Conservation (phyloP, 169 alveolate genomes). For the Eimeria necatrix region DNA sequence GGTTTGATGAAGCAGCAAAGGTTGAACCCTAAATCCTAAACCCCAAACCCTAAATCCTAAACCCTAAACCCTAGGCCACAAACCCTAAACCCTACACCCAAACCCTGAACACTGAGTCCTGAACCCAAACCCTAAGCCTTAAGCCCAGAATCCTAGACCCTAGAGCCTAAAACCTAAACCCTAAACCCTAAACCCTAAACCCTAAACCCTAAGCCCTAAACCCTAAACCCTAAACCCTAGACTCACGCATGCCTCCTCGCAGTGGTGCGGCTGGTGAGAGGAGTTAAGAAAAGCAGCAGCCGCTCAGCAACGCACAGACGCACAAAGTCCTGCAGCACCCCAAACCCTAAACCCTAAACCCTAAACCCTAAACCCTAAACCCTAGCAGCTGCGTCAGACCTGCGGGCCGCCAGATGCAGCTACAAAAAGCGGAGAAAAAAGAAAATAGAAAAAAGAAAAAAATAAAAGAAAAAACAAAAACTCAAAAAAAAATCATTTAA, state of each 20-base stretch:
- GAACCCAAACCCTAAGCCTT: neutral
- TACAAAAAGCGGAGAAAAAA: no score
- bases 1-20: no score
- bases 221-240: neutral
- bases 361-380: conserved; percentile 6
- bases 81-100: no score
- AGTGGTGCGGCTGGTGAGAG: neutral
- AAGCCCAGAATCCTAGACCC: conserved; percentile 32
- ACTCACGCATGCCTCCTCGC: conserved; percentile 10
- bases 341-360: conserved; percentile 1
- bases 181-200: neutral
- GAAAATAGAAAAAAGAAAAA: no score
- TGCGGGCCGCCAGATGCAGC: no score
- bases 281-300: conserved; percentile 17
- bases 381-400: neutral
- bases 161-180: neutral
- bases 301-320: conserved; percentile 49
- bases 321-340: conserved; percentile 38
- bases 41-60: no score
- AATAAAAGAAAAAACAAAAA: no score
- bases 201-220: conserved; percentile 28
- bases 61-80: no score
- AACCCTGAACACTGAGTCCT: no score
- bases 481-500: no score
- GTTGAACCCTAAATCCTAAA: no score